A percentile compares a stretch with the other conserved stretches of the same genome.
These are phyloP conservation scores for Phellinidium pouzarii DNA, from an alignment of 1,284 basidiomycete genomes.

Conservation along the genomic window DNA sequence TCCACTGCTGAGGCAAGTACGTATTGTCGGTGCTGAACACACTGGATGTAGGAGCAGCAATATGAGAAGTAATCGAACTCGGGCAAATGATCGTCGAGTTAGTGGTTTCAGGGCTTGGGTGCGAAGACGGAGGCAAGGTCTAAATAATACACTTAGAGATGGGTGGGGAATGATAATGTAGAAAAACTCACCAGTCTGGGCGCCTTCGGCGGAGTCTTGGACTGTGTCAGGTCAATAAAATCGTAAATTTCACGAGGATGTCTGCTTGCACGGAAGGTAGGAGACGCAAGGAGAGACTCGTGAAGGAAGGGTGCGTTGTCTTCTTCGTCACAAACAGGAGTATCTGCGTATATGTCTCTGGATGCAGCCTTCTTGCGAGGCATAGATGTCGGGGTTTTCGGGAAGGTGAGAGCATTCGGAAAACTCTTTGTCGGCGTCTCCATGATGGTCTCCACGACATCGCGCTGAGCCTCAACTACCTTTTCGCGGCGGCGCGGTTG, in stretches of 20 bases:
- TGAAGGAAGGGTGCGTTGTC: not conserved
- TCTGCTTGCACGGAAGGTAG: not conserved
- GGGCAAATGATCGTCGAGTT: too few species aligned
- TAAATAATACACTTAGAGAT: not conserved
- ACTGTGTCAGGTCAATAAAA: not conserved
- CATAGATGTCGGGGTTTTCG: not conserved
- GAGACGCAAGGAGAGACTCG: not conserved
- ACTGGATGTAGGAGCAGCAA: not conserved
- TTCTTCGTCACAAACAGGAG: not conserved
- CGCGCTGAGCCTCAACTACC: not conserved
- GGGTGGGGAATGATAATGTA: not conserved
- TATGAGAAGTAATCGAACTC: not conserved
- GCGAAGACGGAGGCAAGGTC: not conserved
- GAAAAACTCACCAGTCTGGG: not conserved
- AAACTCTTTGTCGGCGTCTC: not conserved
- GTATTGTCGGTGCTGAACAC: not conserved
- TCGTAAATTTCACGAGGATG: not conserved
- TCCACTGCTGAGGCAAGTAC: not conserved
- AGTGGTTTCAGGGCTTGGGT: not conserved
- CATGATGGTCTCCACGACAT: not conserved
- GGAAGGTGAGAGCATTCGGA: not conserved
- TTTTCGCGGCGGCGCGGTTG: constrained; percentile 38
- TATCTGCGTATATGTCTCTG: not conserved
- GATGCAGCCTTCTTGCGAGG: not conserved
- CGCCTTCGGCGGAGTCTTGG: not conserved